Evolutionary conservation across 2,329 filamentous ascomycete genomes (phyloP), one percentile per base, ranked within the genome.

Genomic region (Fulvia fulva): DNA sequence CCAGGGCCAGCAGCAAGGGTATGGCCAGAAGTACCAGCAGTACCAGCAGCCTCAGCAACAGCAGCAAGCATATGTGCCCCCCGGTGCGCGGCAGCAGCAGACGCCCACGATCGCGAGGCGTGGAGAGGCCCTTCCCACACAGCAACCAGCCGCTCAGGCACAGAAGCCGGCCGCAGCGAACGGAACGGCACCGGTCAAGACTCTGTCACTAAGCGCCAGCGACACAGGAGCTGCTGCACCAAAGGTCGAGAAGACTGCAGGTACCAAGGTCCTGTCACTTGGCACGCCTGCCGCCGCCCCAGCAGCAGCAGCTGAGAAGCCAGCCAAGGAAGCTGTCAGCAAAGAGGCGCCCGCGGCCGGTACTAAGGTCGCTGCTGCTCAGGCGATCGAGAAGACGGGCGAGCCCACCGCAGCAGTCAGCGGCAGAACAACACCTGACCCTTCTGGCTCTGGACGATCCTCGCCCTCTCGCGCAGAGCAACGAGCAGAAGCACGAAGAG

Each of bases 351-450:
- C 86, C 2, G 87, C 89, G 64, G 87, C 88, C 26, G 89, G 90
- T 28, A 82, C 91, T 61, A 97, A 97, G 77, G 87, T 89, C n/a
- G 80, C 88, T 1, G 93, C 92, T 4, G 80, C 85, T 52, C 97
- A 97, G 77, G 92, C 93, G 9, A 90, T 97, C 63, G 91, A 96
- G 71, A 96, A 96, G 82, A 88, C 89, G 0, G 90, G 91, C 55
- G 87, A 92, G 72, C 81, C 84, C 55, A 78, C 83, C 8, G 77
- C 77, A 50, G 78, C 81, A 47, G 84, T 68, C 50, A 75, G 75
- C 54, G 91, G 91, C 56, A 89, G 86, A 71, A 87, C 88, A 3
- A 94, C 91, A 1, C 90, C 93, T 19, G 84, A 88, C 5, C 89
- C 55, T 4, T 62, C 90, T 8, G 89, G 89, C 1, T 94, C 91